Conservation (phyloP, 345 rosid species). For the Boechera retrofracta region DNA sequence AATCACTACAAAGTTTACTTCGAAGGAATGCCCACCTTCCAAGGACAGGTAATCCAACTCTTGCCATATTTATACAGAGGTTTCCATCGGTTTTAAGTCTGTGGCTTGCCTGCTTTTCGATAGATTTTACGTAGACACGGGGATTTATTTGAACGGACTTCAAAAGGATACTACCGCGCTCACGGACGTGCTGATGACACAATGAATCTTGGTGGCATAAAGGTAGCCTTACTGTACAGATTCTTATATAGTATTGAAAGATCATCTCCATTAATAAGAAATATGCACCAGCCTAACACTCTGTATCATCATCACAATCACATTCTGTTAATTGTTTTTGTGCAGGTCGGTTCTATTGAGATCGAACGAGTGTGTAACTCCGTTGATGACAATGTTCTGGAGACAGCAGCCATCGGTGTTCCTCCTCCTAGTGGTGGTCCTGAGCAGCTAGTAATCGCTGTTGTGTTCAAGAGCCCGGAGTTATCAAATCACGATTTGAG, state of each 20-base stretch:
- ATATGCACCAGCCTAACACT: not conserved
- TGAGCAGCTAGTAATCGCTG: slow-evolving; percentile 77
- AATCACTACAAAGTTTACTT: slow-evolving; percentile 81
- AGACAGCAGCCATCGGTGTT: slow-evolving; percentile 95
- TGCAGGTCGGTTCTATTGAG: slow-evolving; percentile 90
- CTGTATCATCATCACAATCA: not conserved
- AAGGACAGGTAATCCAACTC: slow-evolving; percentile 61
- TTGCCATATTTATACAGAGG: not conserved
- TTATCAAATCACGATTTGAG: slow-evolving; percentile 49
- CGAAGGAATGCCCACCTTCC: slow-evolving; percentile 78
- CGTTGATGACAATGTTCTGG: slow-evolving; percentile 65
- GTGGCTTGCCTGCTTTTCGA: not conserved
- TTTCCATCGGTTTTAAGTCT: slow-evolving; percentile 21
- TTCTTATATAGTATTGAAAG: not conserved
- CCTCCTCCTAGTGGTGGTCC: slow-evolving; percentile 94
- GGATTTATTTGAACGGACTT: slow-evolving; percentile 82
- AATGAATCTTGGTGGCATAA: slow-evolving; percentile 97
- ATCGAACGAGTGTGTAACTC: slow-evolving; percentile 87
- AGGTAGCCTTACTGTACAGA: slow-evolving; percentile 55
- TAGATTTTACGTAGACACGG: slow-evolving; percentile 93
- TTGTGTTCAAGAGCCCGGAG: slow-evolving; percentile 64
- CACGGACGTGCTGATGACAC: slow-evolving; percentile 98
- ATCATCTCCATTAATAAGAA: not conserved
- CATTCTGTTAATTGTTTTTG: not conserved
- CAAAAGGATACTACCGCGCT: slow-evolving; percentile 86